Evolutionary conservation across 805 yeast genomes (phyloP).

Genomic region (Clavispora carvajalis): DNA sequence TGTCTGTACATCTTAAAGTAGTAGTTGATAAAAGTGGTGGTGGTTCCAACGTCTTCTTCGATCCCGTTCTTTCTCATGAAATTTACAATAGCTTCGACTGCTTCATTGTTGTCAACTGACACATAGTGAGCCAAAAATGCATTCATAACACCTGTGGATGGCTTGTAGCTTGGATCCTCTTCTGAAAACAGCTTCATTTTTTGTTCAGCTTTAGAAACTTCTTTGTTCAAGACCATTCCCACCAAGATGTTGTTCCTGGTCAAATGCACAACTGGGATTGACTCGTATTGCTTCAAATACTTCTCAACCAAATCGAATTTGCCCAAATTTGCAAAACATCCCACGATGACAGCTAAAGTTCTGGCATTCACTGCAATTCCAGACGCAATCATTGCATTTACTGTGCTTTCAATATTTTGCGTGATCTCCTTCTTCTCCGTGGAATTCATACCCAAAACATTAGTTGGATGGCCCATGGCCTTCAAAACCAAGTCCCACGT

Average conservation of each 20-base stretch:
- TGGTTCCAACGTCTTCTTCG: conserved; percentile 57
- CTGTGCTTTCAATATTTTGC: conserved; percentile 22
- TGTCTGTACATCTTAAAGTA: conserved; percentile 42
- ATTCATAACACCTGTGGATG: conserved; percentile 50
- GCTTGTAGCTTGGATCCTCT: conserved; percentile 30
- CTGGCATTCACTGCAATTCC: conserved; percentile 39
- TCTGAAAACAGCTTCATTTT: conserved; percentile 33
- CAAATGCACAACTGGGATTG: conserved; percentile 29
- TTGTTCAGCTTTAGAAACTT: conserved; percentile 41
- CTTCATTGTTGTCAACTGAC: conserved; percentile 37
- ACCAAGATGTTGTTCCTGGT: conserved; percentile 42
- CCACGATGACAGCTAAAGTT: conserved; percentile 44
- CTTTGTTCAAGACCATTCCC: conserved; percentile 38
- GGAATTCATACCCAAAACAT: conserved; percentile 22
- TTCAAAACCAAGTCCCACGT: conserved; percentile 59
- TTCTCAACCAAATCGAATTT: conserved; percentile 39
- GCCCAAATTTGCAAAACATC: conserved; percentile 40
- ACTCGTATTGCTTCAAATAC: conserved; percentile 27
- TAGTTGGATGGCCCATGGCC: conserved; percentile 37
- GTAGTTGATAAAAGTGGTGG: conserved; percentile 53
- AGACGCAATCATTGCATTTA: conserved; percentile 25
- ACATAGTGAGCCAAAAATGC: conserved; percentile 41
- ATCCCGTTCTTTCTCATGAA: conserved; percentile 39
- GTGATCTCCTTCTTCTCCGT: conserved; percentile 20
- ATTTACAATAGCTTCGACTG: conserved; percentile 42